These are phyloP conservation scores for Bryoerythrophyllum caledonicum DNA, from an alignment of 225 moss, liverwort and hornwort species.

Conservation along the genomic window DNA sequence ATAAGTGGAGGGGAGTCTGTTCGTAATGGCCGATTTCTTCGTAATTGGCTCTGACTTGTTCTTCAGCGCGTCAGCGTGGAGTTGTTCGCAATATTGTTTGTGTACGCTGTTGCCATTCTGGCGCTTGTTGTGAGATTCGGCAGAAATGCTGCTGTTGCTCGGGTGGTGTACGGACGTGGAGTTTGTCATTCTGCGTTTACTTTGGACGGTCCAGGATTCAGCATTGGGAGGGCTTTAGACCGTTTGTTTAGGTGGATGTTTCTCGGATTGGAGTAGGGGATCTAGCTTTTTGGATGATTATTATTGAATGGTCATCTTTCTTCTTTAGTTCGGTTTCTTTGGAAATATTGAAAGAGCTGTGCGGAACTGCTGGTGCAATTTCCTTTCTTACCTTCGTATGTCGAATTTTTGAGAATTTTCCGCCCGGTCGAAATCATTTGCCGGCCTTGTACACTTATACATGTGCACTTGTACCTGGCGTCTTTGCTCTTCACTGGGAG, in stretches of 20 bases:
- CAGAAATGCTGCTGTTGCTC: neutral
- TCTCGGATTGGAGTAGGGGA: neutral
- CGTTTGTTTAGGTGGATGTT: neutral
- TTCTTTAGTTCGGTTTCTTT: neutral
- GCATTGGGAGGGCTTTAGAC: neutral
- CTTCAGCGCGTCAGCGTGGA: neutral
- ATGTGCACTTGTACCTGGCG: neutral
- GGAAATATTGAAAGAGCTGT: neutral
- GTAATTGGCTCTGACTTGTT: constrained; percentile 8
- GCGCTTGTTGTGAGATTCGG: constrained; percentile 4
- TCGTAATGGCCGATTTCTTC: neutral
- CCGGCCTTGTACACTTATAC: neutral
- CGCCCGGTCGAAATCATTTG: neutral
- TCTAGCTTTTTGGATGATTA: neutral
- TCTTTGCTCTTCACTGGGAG: neutral
- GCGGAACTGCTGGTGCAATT: neutral
- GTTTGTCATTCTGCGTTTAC: neutral
- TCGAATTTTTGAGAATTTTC: neutral
- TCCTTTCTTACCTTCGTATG: neutral
- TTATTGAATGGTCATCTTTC: neutral
- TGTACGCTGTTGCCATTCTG: neutral
- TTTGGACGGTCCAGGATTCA: constrained; percentile 2
- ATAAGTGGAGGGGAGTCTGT: too few species aligned
- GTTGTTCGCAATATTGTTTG: neutral
- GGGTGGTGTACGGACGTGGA: neutral